These are phyloP conservation scores for Apiospora marii DNA, from an alignment of 2,329 filamentous ascomycete species.

Conservation along the genomic window DNA sequence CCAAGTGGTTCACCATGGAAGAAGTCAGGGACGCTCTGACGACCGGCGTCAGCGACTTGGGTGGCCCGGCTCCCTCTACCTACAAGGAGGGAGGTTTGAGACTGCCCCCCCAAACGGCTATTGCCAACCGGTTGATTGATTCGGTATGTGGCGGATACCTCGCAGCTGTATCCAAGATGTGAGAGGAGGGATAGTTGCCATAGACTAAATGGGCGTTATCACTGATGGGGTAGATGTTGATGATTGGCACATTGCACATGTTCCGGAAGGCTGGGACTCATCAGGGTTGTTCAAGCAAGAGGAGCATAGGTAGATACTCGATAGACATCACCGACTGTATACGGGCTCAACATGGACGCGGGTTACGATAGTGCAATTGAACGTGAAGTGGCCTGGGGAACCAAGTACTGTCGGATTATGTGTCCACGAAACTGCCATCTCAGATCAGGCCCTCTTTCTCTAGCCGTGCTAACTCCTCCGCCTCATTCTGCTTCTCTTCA, in stretches of 20 bases:
- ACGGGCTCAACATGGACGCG: background rate
- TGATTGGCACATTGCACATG: background rate
- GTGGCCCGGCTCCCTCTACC: constrained; percentile 66
- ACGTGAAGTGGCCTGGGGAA: too few species aligned
- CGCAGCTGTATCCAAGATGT: constrained; percentile 61
- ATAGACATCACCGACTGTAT: background rate
- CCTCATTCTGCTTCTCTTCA: background rate
- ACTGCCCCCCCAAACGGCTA: constrained; percentile 85
- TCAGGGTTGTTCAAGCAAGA: background rate
- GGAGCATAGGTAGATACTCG: background rate
- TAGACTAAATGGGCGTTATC: background rate
- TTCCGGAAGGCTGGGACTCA: background rate
- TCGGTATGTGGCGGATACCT: constrained; percentile 82
- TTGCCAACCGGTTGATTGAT: constrained; percentile 86
- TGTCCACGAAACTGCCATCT: background rate
- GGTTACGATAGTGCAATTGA: background rate
- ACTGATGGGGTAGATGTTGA: background rate
- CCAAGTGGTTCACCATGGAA: constrained; percentile 85
- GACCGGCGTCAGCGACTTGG: constrained; percentile 72
- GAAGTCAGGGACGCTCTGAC: constrained; percentile 80
- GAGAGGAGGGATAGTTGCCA: constrained; percentile 33
- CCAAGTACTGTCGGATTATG: background rate
- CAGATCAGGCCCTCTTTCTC: background rate
- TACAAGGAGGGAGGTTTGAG: constrained; percentile 81
- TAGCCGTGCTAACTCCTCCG: background rate